Percentiles rank a stretch among this genome's conserved stretches.
These are phyloP conservation scores for Monascus ruber DNA, from an alignment of 2,329 filamentous ascomycete species.

Conservation along the genomic window DNA sequence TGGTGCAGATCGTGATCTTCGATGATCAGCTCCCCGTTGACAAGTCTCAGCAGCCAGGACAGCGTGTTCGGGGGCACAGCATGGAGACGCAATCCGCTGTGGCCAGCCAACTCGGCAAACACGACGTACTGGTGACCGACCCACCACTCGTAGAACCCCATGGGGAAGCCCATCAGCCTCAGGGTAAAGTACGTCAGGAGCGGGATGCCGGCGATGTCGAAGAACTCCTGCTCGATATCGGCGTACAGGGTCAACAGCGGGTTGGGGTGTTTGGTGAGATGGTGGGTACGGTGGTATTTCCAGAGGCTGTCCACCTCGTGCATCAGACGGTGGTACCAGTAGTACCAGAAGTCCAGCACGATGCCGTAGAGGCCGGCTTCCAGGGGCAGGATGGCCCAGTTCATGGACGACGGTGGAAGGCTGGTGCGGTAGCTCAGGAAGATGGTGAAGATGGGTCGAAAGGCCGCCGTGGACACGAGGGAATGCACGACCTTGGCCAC, in stretches of 20 bases:
- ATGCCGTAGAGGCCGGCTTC: constrained; percentile 28
- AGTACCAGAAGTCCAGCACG: constrained; percentile 29
- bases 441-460: constrained; percentile 18
- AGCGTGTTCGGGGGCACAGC: constrained; percentile 19
- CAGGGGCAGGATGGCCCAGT: constrained; percentile 20
- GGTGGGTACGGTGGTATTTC: constrained; percentile 32
- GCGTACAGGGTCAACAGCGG: constrained; percentile 28
- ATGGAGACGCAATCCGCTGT: constrained; percentile 13
- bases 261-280: constrained; percentile 32
- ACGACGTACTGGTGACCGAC: constrained; percentile 31
- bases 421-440: constrained; percentile 11
- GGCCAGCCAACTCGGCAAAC: constrained; percentile 10
- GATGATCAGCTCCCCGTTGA: constrained; percentile 26
- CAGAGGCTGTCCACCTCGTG: constrained; percentile 27
- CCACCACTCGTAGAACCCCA: constrained; percentile 37
- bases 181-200: constrained; percentile 23
- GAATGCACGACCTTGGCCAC: constrained; percentile 15
- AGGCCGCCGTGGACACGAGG: constrained; percentile 16
- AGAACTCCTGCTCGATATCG: constrained; percentile 29
- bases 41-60: constrained; percentile 16
- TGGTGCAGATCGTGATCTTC: constrained; percentile 36
- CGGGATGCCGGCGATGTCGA: constrained; percentile 30
- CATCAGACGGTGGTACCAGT: constrained; percentile 26
- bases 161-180: constrained; percentile 22
- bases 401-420: constrained; percentile 9